Percentiles rank a stretch among this genome's conserved stretches.
phyloP scores from a whole-genome alignment of 352 stramenopile genomes.

The Phytophthora fragariaefolia region DNA sequence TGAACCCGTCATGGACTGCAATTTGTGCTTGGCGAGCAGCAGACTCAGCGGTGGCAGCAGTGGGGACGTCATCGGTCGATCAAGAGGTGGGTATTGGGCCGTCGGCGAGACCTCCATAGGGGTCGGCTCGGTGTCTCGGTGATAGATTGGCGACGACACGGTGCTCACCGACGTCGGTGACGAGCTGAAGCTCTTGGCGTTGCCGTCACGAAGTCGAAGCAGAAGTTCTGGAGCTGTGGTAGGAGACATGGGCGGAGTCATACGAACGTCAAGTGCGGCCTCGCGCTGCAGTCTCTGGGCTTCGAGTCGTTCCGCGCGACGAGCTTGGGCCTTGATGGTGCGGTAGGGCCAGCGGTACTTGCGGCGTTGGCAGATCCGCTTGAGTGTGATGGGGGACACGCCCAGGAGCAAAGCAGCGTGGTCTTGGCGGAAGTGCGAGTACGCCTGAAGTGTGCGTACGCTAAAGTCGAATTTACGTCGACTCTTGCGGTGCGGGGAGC shows the following conservation, averaged over 20 bases:
- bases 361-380: slow-evolving; percentile 58
- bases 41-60: slow-evolving; percentile 25
- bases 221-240: slow-evolving; percentile 18
- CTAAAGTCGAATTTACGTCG: slow-evolving; percentile 58
- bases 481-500: slow-evolving; percentile 34
- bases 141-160: not conserved
- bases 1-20: not conserved
- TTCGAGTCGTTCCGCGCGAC: slow-evolving; percentile 30
- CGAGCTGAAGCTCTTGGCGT: not conserved
- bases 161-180: slow-evolving; percentile 27
- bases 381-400: slow-evolving; percentile 68
- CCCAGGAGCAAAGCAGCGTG: slow-evolving; percentile 50
- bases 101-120: too few species aligned
- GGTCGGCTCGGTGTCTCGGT: slow-evolving; percentile 2
- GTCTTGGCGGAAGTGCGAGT: slow-evolving; percentile 57
- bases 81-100: slow-evolving; percentile 1
- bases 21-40: slow-evolving; percentile 15
- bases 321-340: slow-evolving; percentile 43
- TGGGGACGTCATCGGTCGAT: not conserved
- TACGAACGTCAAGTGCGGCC: not conserved
- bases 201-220: slow-evolving; percentile 16
- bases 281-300: slow-evolving; percentile 5
- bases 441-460: slow-evolving; percentile 42
- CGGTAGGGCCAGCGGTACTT: slow-evolving; percentile 63
- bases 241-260: not conserved